These are phyloP conservation scores for Lichtheimia corymbifera DNA, from an alignment of 371 early-diverging fungal genomes.

Conservation along the genomic window DNA sequence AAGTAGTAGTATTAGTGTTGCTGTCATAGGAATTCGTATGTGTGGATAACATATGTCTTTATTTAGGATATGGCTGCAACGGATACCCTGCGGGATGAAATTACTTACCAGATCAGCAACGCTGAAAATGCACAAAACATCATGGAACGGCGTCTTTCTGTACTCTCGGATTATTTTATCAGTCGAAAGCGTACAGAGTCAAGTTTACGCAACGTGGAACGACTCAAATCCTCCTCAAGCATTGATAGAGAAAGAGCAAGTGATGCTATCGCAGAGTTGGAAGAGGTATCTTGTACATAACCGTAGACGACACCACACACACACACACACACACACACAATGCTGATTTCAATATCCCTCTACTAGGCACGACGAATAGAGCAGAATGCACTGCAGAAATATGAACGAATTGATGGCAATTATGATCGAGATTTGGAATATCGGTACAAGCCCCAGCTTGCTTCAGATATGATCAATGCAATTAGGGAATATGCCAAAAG, in stretches of 20 bases:
- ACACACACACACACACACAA: too few species aligned
- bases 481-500: slow-evolving; percentile 39
- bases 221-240: slow-evolving; percentile 40
- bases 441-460: slow-evolving; percentile 24
- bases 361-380: slow-evolving; percentile 32
- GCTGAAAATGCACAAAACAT: slow-evolving; percentile 31
- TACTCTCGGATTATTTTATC: slow-evolving; percentile 31
- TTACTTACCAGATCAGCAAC: slow-evolving; percentile 34
- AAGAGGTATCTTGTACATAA: slow-evolving; percentile 22
- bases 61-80: slow-evolving; percentile 19
- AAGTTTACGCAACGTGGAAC: slow-evolving; percentile 32
- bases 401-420: slow-evolving; percentile 36
- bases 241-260: slow-evolving; percentile 40
- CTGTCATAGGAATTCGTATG: too few species aligned
- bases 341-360: too few species aligned
- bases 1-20: neutral
- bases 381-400: slow-evolving; percentile 21
- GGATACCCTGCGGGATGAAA: slow-evolving; percentile 36
- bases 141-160: slow-evolving; percentile 30
- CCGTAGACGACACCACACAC: too few species aligned
- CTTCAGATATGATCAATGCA: slow-evolving; percentile 26
- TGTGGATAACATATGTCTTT: neutral
- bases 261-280: slow-evolving; percentile 40
- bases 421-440: slow-evolving; percentile 34
- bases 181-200: slow-evolving; percentile 38